Evolutionary conservation across 176 grass and related monocot genomes (phyloP), one percentile per base, ranked within the genome.

Genomic region (Triticum timopheevii): DNA sequence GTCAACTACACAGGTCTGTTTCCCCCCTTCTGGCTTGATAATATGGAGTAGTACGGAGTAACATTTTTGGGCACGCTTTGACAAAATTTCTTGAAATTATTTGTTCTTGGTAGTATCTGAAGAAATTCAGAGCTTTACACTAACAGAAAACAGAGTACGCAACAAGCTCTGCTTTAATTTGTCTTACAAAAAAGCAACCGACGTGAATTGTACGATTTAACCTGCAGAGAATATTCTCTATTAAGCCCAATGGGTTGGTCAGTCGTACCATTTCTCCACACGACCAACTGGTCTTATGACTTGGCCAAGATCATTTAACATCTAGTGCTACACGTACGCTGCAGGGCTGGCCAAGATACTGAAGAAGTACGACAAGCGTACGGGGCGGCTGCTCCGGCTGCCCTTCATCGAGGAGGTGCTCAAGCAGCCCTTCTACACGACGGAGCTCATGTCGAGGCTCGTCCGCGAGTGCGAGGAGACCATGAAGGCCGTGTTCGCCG

Each of bases 341-440:
- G 79, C 83, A 95, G 93, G 95, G 19, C 78, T 93, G 36, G 93
- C 80, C 17, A 98, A 98, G 86, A 98, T 98, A 59, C 36, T 98
- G 52, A 93, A 95, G 85, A 95, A 98, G 25, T 93, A 98, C 63
- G 95, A 39, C 87, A 98, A 98, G 85, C 89, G 84, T 52, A 95
- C 89, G 0, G 93, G 95, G 0, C 42, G 81, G 2, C 65, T 93
- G 2, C 89, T 98, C 19, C 88, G 93, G 56, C 65, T 90, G 61
- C 91, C 93, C 52, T 95, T 95, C 88, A 95, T 95, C 38, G 83
- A 90, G 42, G 90, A 90, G 71, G 87, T 93, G 52, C 82, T 95
- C 70, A n/a, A n/a, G n/a, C n/a, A n/a, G n/a, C n/a, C n/a, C n/a
- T n/a, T n/a, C n/a, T n/a, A n/a, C 87, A 90, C 81, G 13, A 98